phyloP scores from a whole-genome alignment of 495 filamentous ascomycete species.

The Endocarpon pusillum region DNA sequence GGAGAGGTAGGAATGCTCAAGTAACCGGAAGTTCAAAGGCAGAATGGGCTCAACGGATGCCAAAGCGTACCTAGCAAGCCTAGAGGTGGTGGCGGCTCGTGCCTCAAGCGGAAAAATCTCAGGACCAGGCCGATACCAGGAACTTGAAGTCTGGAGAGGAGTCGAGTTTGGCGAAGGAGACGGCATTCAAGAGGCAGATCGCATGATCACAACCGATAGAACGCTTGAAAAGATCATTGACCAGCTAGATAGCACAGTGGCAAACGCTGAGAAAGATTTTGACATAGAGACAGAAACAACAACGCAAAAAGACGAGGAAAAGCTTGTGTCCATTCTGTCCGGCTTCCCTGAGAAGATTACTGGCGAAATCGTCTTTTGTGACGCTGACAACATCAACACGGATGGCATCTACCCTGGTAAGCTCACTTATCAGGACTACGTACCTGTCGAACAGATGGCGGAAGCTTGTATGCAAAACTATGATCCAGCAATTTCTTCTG shows the following conservation, averaged over 20 bases:
- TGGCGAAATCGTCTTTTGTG: conserved; percentile 37
- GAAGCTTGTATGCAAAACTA: conserved; percentile 71
- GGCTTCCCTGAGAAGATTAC: conserved; percentile 34
- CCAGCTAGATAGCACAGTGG: conserved; percentile 45
- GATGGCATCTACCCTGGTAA: conserved; percentile 59
- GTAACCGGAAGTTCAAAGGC: conserved; percentile 87
- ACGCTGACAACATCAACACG: conserved; percentile 22
- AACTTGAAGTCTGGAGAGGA: conserved; percentile 44
- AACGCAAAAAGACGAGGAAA: conserved; percentile 13
- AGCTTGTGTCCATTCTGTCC: conserved; percentile 32
- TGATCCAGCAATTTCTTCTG: conserved; percentile 37
- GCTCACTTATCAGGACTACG: conserved; percentile 64
- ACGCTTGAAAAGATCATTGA: conserved; percentile 50
- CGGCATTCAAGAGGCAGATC: conserved; percentile 40
- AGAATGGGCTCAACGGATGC: conserved; percentile 81
- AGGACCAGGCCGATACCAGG: conserved; percentile 67
- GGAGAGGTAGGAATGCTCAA: conserved; percentile 83
- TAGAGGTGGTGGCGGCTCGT: conserved; percentile 83
- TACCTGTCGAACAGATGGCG: conserved; percentile 51
- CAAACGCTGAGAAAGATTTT: conserved; percentile 27
- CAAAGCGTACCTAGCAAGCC: conserved; percentile 75
- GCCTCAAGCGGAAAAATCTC: conserved; percentile 62
- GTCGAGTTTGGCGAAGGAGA: conserved; percentile 56
- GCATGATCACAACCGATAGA: conserved; percentile 43
- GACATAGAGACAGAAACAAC: conserved; percentile 11